Percentiles rank a stretch among this genome's conserved stretches.
Conservation (phyloP, 2,329 filamentous ascomycete species). For the Aspergillus fumigatus region DNA sequence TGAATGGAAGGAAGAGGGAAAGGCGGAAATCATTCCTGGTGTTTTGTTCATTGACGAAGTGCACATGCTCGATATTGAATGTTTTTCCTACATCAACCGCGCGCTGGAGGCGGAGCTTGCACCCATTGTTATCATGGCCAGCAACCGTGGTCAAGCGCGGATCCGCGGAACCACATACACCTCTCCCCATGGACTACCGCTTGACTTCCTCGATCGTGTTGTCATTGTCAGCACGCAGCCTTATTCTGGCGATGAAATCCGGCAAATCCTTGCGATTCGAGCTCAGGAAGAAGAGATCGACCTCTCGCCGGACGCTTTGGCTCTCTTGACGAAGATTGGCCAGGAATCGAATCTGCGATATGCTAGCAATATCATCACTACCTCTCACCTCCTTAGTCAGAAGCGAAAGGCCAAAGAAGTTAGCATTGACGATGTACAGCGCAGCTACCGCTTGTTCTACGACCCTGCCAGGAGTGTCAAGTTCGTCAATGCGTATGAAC, state of each 20-base stretch:
- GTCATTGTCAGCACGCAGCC: slow-evolving; percentile 92
- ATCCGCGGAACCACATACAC: slow-evolving; percentile 92
- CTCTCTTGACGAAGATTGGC: slow-evolving; percentile 91
- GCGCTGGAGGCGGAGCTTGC: slow-evolving; percentile 92
- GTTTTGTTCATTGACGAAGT: slow-evolving; percentile 99
- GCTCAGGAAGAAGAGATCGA: slow-evolving; percentile 97
- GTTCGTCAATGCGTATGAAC: slow-evolving; percentile 87
- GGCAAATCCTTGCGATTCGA: slow-evolving; percentile 85
- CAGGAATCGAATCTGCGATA: slow-evolving; percentile 89
- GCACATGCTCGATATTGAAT: slow-evolving; percentile 99
- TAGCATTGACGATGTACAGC: slow-evolving; percentile 80
- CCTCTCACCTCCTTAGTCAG: slow-evolving; percentile 77
- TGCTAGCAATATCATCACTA: slow-evolving; percentile 96
- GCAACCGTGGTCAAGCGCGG: slow-evolving; percentile 85
- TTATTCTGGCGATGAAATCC: slow-evolving; percentile 79
- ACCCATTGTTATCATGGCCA: slow-evolving; percentile 98
- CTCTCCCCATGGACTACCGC: slow-evolving; percentile 86
- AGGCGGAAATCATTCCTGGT: slow-evolving; percentile 94
- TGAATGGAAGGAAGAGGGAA: slow-evolving; percentile 99
- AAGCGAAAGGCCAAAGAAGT: slow-evolving; percentile 86
- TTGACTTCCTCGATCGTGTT: slow-evolving; percentile 93
- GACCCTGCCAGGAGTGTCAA: slow-evolving; percentile 82
- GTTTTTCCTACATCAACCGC: slow-evolving; percentile 97
- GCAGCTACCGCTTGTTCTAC: slow-evolving; percentile 91
- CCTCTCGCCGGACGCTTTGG: slow-evolving; percentile 80